These are phyloP conservation scores for Cutaneotrichosporon curvatum DNA, from an alignment of 1,284 basidiomycete genomes.

Conservation along the genomic window DNA sequence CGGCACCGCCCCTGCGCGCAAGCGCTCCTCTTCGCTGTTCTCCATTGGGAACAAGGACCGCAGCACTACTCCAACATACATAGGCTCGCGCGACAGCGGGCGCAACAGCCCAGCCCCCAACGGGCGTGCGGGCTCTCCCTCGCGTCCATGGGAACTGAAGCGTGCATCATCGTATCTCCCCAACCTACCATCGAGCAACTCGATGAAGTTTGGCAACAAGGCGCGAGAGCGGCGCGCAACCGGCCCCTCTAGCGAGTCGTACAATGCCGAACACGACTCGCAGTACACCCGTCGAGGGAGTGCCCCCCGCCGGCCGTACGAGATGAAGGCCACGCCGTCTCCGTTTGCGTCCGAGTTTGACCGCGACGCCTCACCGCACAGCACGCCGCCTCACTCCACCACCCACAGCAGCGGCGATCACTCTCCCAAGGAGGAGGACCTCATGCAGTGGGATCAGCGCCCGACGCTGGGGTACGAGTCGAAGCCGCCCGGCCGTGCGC, in stretches of 20 bases:
- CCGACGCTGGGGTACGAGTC: no score
- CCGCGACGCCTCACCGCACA: neutral
- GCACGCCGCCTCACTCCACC: neutral
- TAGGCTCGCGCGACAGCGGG: neutral
- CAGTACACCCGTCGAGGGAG: slow-evolving; percentile 1
- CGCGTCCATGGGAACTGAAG: slow-evolving; percentile 14
- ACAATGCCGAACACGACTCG: slow-evolving; percentile 25
- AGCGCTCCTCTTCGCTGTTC: slow-evolving; percentile 20
- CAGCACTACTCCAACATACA: neutral
- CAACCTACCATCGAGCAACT: slow-evolving; percentile 12
- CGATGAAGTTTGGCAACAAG: slow-evolving; percentile 8
- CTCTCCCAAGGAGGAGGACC: no score
- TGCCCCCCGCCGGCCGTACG: slow-evolving; percentile 21
- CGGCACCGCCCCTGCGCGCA: slow-evolving; percentile 9
- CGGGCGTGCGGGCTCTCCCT: neutral
- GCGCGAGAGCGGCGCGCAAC: slow-evolving; percentile 10
- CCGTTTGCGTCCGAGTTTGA: slow-evolving; percentile 15
- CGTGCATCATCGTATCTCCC: slow-evolving; percentile 28
- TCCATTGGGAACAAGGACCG: slow-evolving; percentile 5
- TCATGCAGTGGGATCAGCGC: no score
- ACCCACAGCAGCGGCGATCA: neutral
- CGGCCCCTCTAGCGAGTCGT: slow-evolving; percentile 28
- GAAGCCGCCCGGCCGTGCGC: no score
- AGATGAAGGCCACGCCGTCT: slow-evolving; percentile 14
- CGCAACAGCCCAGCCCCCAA: neutral